Base-by-base conservation (phyloP, 2,329 filamentous ascomycete species). In the Cadophora luteo-olivacea region DNA sequence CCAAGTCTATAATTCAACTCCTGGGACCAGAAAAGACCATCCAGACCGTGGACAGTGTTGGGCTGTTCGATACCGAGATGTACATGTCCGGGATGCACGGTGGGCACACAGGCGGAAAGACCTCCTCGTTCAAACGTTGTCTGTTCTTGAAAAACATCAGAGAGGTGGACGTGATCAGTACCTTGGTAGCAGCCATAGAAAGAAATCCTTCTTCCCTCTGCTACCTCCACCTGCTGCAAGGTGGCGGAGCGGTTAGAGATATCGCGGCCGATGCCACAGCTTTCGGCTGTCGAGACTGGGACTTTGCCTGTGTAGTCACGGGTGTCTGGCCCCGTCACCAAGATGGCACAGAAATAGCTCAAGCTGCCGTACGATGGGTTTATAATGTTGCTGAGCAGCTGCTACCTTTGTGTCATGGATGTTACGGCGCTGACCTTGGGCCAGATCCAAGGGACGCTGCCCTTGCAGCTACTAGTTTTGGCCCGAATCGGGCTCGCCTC, bases 41-140 rank as follows among this genome's bases (percentile, higher is more conserved):
- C 32, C 78, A 82, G 67, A 54, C 63, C 0, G 81, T 87, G 9
- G 81, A 90, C 68, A 71, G 80, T 49, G 71, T 87, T 11, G 83
- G 78, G 49, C 68, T 89, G 68, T 90, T 90, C 69, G 84, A 88
- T 0, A 79, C 81, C 0, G 87, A 90, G 63, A 86, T 89, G 83
- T 88, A 89, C 77, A 82, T 91, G 77, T 84, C 84, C 1, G 73
- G 69, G 14, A 86, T 91, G 84, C 86, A 90, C 62, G 84, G 85
- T 29, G 87, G 87, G 0, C 86, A 90, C 63, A 81, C 81, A 22
- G 82, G 84, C 72, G 71, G 70, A 29, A 90, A 89, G 79, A 90
- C 86, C 0, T 89, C 85, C 11, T 83, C 87, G 0, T 90, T 91
- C 80, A 90, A 90, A 79, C 83, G 88, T 72, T 90, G 88, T 75